Evolutionary conservation across 805 yeast species (phyloP), one percentile per base, ranked within the genome.

Genomic region (Sungouiella blattae): DNA sequence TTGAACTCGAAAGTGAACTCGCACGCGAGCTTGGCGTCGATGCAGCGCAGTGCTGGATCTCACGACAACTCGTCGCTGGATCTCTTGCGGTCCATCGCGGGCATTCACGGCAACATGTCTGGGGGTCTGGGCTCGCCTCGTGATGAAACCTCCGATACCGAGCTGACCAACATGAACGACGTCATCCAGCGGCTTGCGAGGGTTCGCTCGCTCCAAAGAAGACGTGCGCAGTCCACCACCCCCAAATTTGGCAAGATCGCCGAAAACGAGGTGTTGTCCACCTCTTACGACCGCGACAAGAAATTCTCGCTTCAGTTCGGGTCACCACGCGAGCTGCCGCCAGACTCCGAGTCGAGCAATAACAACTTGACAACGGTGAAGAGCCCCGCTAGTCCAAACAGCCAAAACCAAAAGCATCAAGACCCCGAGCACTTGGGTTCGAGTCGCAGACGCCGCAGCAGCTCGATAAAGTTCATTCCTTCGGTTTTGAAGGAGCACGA

Each of bases 1-100:
- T 45, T 67, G 22, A 67, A 67, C 44, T 56, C 61, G 24, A 64
- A 63, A 43, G 67, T 65, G 32, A 65, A 67, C 43, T 62, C 69
- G 11, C 69, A 63, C 31, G 55, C 59, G 22, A 62, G 57, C 41
- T 48, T 65, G 35, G 52, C 56, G 11, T 52, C 46, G 34, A 32
- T 41, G 35, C 50, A 52, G 23, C 41, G 52, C 16, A 32, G 26
- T 16, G 31, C 35, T 15, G 43, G 35, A 6, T 46, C 55, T 6
- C 53, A 60, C 13, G 46, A 47, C 18, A 46, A 36, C 24, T 57
- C 62, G 2, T 34, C 47, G 8, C 47, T 50, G 29, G 64, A 59
- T 37, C 49, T 58, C 5, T 20, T 27, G 11, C 14, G n/a, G 23
- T 21, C n/a, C n/a, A n/a, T n/a, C n/a, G 24, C 23, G 11, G 18